Base-by-base conservation (phyloP, 495 filamentous ascomycete species). In the Hypoxylon fragiforme region DNA sequence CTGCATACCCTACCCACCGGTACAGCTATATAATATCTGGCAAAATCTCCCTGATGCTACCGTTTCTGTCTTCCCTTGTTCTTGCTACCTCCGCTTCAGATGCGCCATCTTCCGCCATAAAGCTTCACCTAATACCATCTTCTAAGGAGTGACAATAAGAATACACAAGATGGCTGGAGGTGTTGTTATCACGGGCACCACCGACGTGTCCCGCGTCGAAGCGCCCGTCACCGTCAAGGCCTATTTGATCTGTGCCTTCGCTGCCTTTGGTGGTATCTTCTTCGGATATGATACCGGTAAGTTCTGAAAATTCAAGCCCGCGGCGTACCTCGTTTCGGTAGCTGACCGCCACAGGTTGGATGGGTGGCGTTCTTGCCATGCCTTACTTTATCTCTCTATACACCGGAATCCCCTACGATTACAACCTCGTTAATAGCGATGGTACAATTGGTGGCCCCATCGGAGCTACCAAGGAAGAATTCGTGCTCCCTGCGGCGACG, bases 331-430 rank as follows among this genome's bases (percentile, higher is more conserved):
- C 48, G 19, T 51, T 22, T 8, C 16, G 8, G 84, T 82, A 65
- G 85, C 89, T 81, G 83, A 91, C 64, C 71, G 58, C 76, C 53
- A 75, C 37, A 67, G 65, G 65, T 86, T 26, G 88, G 88, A 82
- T 82, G 63, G 66, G 67, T 63, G 77, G 77, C 20, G 77, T 80
- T 39, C 44, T 80, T 26, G 79, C 66, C 31, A 80, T 81, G 77
- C 58, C 63, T 11, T 69, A 70, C 63, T 73, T 74, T 55, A 70
- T 71, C 77, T 16, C 77, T 68, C 42, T 81, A 70, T 67, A 68
- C 67, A 62, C 78, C 75, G 69, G 65, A 38, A 18, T 50, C 26
- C 30, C 43, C 2, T 68, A 83, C 76, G 58, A 71, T 30, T 79
- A 77, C 63, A 81, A 77, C 65, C 75, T 75, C 45, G 44, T 70